Base-by-base conservation (phyloP, 257 asterid species). In the Mitragyna speciosa region DNA sequence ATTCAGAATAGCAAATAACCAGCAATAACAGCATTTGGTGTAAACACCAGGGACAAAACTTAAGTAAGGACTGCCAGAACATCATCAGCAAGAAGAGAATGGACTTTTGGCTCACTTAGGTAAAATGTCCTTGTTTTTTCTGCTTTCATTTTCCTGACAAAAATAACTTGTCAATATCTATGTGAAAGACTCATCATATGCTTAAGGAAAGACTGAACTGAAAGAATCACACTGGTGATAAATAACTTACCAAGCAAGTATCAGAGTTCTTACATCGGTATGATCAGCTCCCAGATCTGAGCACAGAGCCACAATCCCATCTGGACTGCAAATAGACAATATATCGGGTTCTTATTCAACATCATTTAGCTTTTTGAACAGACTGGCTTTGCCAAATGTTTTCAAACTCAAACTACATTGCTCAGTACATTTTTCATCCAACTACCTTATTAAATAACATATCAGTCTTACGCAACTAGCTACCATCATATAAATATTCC, bases 71-170 rank as follows among this genome's bases (percentile, higher is more conserved):
- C 66, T 45, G 52, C 51, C 51, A 49, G 17, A 36, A 63, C 77
- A 68, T 47, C 52, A 63, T 54, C n/a, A 79, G 52, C 41, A 70
- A 72, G 30, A 68, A 48, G 51, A 70, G 17, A 73, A 43, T 30
- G n/a, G 47, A 30, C 59, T 59, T 70, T 52, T 45, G 66, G 77
- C 89, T 80, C 86, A 95, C 99, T 94, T 87, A 84, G 80, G 97
- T 89, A 87, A 95, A 95, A 86, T 95, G 93, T 80, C 98, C 99
- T 85, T 95, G 99, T n/a, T 83, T 87, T 93, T 87, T 90, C 87
- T 11, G 99, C 95, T 86, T 92, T 89, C 97, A 95, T 84, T 93
- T 91, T 95, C 98, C 99, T 95, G 81, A 77, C 81, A 71, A 82
- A 71, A 82, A 78, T 67, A 67, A 82, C 17, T 63, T 56, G 75